phyloP scores from a whole-genome alignment of 2,329 filamentous ascomycete genomes.

The Colletotrichum sidae region DNA sequence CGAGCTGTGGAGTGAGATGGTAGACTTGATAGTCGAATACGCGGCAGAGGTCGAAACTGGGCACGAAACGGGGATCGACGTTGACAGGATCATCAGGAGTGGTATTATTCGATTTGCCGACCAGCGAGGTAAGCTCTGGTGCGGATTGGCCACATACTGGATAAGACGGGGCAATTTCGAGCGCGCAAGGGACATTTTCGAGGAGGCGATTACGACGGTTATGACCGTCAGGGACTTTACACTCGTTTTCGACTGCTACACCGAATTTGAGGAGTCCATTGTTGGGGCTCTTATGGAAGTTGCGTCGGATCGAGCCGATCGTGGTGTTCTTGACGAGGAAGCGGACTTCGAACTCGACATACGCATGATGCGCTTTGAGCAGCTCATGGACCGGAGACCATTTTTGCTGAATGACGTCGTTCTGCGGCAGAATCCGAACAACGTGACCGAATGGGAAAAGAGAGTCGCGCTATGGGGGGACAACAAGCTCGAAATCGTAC shows the following conservation, averaged over 20 bases:
- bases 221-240: slow-evolving; percentile 99
- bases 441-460: slow-evolving; percentile 97
- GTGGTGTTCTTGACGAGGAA: slow-evolving; percentile 80
- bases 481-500: slow-evolving; percentile 90
- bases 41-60: slow-evolving; percentile 87
- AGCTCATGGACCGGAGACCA: slow-evolving; percentile 95
- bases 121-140: slow-evolving; percentile 95
- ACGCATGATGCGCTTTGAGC: slow-evolving; percentile 97
- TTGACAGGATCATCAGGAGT: slow-evolving; percentile 92
- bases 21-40: slow-evolving; percentile 91
- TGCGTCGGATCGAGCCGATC: slow-evolving; percentile 82
- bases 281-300: slow-evolving; percentile 92
- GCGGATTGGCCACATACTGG: slow-evolving; percentile 95
- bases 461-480: slow-evolving; percentile 95
- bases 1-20: slow-evolving; percentile 97
- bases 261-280: slow-evolving; percentile 96
- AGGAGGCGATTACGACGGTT: slow-evolving; percentile 95
- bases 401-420: slow-evolving; percentile 97
- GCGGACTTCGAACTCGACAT: slow-evolving; percentile 96
- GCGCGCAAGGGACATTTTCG: slow-evolving; percentile 90
- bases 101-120: slow-evolving; percentile 92
- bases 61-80: slow-evolving; percentile 85
- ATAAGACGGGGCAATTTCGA: slow-evolving; percentile 94
- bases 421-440: slow-evolving; percentile 94
- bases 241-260: slow-evolving; percentile 94